Percentiles rank a stretch among this genome's conserved stretches.
These are phyloP conservation scores for Solanum dulcamara DNA, from an alignment of 257 asterid species.

Conservation along the genomic window DNA sequence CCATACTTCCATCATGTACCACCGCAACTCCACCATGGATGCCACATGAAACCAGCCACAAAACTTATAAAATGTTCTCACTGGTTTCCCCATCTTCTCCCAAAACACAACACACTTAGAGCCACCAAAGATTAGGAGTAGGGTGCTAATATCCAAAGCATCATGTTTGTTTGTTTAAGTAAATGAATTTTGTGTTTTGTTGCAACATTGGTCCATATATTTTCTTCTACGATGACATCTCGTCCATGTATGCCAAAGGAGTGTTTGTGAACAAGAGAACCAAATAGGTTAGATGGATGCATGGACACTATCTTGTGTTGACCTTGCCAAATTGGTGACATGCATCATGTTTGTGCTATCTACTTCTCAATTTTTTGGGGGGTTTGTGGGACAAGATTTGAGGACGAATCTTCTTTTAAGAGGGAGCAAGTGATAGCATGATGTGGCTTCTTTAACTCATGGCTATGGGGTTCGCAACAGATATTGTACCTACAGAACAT, in stretches of 20 bases:
- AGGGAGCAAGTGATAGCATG: background rate
- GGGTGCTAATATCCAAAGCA: background rate
- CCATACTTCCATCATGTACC: background rate
- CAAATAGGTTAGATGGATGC: background rate
- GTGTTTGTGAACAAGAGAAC: background rate
- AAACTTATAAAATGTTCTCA: background rate
- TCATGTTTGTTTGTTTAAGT: background rate
- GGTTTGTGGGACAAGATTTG: background rate
- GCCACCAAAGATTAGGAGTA: background rate
- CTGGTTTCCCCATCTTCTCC: background rate
- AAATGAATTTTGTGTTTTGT: background rate
- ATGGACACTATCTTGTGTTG: background rate
- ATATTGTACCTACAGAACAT: background rate
- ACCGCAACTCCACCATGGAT: background rate
- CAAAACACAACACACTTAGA: background rate
- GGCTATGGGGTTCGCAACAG: background rate
- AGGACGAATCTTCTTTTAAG: background rate
- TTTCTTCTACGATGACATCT: background rate
- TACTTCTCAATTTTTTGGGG: background rate
- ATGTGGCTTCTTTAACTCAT: background rate
- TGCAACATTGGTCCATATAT: background rate
- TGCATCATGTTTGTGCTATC: background rate
- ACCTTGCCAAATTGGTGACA: background rate
- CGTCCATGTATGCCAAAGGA: background rate
- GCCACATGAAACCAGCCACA: background rate